Evolutionary conservation across 202 grass and related monocot species (phyloP).

Genomic region (Zizania palustris): DNA sequence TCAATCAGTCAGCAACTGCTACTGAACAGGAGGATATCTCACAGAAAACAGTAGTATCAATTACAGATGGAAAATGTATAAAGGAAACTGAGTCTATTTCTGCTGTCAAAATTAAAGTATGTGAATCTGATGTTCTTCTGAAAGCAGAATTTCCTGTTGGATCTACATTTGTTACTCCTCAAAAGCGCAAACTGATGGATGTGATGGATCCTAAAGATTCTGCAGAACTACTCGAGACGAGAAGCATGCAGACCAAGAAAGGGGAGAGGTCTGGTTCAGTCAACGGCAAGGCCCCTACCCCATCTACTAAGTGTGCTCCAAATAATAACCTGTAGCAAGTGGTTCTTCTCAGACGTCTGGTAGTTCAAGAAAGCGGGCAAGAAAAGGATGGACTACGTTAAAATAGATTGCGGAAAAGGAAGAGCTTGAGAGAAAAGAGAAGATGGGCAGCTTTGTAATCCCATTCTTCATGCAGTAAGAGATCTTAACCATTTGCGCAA

Average conservation of each 20-base stretch:
- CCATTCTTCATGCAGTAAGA: conserved; percentile 60
- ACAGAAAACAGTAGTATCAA: conserved; percentile 10
- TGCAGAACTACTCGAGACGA: conserved; percentile 30
- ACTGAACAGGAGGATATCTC: conserved; percentile 4
- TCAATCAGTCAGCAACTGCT: background rate
- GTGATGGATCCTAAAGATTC: conserved; percentile 16
- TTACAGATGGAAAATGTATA: conserved; percentile 6
- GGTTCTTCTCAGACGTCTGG: conserved; percentile 37
- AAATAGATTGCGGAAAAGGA: conserved; percentile 72
- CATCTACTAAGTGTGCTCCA: conserved; percentile 21
- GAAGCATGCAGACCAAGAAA: conserved; percentile 29
- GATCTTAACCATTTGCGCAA: background rate
- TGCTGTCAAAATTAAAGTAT: conserved; percentile 9
- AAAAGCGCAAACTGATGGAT: conserved; percentile 31
- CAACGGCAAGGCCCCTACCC: conserved; percentile 7
- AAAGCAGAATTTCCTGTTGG: conserved; percentile 27
- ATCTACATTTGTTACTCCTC: conserved; percentile 36
- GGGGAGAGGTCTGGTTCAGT: conserved; percentile 35
- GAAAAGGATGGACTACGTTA: conserved; percentile 73
- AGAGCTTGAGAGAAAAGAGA: conserved; percentile 57
- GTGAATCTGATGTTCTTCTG: background rate
- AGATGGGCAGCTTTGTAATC: conserved; percentile 59
- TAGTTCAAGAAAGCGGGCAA: conserved; percentile 69
- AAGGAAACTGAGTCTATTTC: conserved; percentile 7
- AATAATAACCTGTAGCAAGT: conserved; percentile 2